A percentile compares a stretch with the other conserved stretches of the same genome.
phyloP scores from a whole-genome alignment of 2,329 filamentous ascomycete genomes.

The Talaromyces funiculosus region DNA sequence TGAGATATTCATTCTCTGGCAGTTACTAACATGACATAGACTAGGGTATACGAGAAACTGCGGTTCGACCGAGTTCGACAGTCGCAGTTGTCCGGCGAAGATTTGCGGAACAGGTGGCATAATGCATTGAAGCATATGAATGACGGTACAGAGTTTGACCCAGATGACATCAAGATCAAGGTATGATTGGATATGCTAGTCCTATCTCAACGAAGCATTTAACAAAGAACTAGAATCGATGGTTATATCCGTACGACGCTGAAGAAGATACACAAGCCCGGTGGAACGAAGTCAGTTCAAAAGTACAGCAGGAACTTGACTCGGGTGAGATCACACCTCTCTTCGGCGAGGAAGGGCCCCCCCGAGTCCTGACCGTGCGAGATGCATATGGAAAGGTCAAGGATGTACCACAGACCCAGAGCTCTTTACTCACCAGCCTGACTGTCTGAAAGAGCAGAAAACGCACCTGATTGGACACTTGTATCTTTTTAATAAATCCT shows the following conservation, averaged over 20 bases:
- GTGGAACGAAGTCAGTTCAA: conserved; percentile 39
- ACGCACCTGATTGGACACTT: not conserved
- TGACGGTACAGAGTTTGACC: conserved; percentile 37
- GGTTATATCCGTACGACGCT: conserved; percentile 45
- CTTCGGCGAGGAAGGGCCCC: conserved; percentile 18
- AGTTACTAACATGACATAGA: conserved; percentile 1
- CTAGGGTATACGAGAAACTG: conserved; percentile 21
- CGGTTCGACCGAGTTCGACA: conserved; percentile 22
- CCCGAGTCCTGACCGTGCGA: conserved; percentile 13
- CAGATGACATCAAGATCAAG: conserved; percentile 43
- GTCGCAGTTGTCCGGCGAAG: conserved; percentile 20
- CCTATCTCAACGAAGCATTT: not conserved
- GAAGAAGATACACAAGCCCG: conserved; percentile 40
- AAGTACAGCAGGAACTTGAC: conserved; percentile 13
- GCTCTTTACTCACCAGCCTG: not conserved
- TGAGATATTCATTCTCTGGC: not conserved
- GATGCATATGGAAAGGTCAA: conserved; percentile 15
- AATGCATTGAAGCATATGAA: conserved; percentile 16
- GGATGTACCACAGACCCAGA: not conserved
- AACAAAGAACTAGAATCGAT: conserved; percentile 34
- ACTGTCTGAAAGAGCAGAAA: not conserved
- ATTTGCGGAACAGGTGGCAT: conserved; percentile 22
- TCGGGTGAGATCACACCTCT: conserved; percentile 23
- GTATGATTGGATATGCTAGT: conserved; percentile 12
- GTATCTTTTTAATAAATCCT: no score